Evolutionary conservation across 331 rosid genomes (phyloP), one percentile per base, ranked within the genome.

Genomic region (Arachis monticola): DNA sequence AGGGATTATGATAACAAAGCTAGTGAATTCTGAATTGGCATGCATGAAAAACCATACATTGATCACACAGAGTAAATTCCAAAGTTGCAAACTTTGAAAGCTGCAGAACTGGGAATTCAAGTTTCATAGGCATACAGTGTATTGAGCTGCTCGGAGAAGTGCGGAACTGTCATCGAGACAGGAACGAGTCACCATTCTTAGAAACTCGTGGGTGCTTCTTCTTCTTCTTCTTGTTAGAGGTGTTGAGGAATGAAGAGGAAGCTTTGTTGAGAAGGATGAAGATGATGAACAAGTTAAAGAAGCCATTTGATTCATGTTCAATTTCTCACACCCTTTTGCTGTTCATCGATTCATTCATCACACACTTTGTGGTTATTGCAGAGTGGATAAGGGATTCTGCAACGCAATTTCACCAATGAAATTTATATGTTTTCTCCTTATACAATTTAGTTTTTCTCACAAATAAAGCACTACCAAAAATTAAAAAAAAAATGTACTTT

Each of bases 61-160:
- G 14, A 61, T 70, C 59, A 7, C 1, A 77, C 9, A 12, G 10
- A 27, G 6, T 30, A 63, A 51, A 52, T 22, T 4, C 4, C 3
- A 45, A 31, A 32, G 11, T 30, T 42, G 30, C 38, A 17, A 35
- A 11, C 1, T 14, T 22, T 64, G 58, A 17, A 17, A 17, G 22
- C 22, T 17, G 22, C 22, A 17, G 63, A 73, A 66, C 14, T 41
- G 64, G n/a, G 5, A 30, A 42, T 8, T 67, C n/a, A 79, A 60
- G 59, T 13, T 46, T 17, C 45, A 75, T 13, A 70, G 60, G 1
- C 75, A 70, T 81, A 89, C 95, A 61, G 96, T 89, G 77, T 87
- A 87, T 72, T 91, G 87, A 53, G 97, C 98, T 14, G 92, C 98
- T 69, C 80, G 91, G 47, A 86, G 91, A 9, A 93, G 93, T 71